phyloP scores from a whole-genome alignment of 495 filamentous ascomycete genomes.

The Tuber magnatum region DNA sequence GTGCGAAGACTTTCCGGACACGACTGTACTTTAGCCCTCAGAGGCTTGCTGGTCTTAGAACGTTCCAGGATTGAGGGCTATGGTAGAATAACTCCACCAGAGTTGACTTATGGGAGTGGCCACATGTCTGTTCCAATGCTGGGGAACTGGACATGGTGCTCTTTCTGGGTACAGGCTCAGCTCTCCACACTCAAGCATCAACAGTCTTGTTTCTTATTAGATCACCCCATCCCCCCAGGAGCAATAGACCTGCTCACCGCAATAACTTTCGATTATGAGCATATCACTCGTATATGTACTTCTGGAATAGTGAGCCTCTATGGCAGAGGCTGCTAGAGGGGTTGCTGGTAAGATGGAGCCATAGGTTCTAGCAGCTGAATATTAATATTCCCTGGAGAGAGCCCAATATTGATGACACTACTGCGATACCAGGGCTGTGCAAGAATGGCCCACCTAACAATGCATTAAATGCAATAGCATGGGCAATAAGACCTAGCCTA shows the following conservation, averaged over 20 bases:
- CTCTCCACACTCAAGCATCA: neutral
- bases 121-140: constrained; percentile 39
- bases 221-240: neutral
- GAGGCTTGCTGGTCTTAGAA: constrained; percentile 38
- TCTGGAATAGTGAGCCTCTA: constrained; percentile 7
- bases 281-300: constrained; percentile 9
- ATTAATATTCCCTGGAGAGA: neutral
- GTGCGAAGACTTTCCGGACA: no score
- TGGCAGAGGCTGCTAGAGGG: constrained; percentile 1
- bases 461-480: neutral
- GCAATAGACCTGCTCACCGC: neutral
- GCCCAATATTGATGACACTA: constrained; percentile 1
- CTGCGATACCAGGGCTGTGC: constrained; percentile 1
- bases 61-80: constrained; percentile 44
- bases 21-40: constrained; percentile 41
- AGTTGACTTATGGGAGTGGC: constrained; percentile 39
- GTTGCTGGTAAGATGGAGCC: neutral
- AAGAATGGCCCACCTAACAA: neutral
- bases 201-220: neutral
- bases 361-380: constrained; percentile 5
- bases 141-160: constrained; percentile 38
- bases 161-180: constrained; percentile 42
- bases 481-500: constrained; percentile 7
- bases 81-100: constrained; percentile 41
- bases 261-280: constrained; percentile 8